Base-by-base conservation (phyloP, 2,329 filamentous ascomycete species). In the Colletotrichum paranaense region DNA sequence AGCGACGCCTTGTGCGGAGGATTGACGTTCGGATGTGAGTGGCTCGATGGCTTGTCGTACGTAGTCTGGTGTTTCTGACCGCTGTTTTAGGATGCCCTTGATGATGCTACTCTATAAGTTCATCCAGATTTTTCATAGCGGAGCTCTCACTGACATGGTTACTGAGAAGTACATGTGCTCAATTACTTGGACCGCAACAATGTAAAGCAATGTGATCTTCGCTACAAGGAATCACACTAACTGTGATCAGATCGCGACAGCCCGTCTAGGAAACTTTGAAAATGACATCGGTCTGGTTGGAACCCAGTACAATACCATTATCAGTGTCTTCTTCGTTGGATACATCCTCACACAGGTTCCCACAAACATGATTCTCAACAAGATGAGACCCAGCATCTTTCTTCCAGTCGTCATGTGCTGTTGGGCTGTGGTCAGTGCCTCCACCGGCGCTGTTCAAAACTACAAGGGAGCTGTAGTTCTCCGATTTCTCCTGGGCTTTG, bases 311-410 rank as follows among this genome's bases (percentile, higher is more conserved):
- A 67, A 67, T 46, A 60, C 65, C 7, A 46, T 67, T 22, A 67
- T 67, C 38, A 67, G 65, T 2, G 56, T 67, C 28, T 67, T 67
- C n/a, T 67, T 67, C n/a, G 67, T 70, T 7, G 67, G 67, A 9
- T 70, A 70, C 24, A 59, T 70, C 38, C 38, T 59, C 19, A 65
- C 42, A 0, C 67, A 70, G 42, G 62, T 70, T n/a, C 67, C 67
- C 6, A 64, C 67, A 24, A 69, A 69, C 28, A 69, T 69, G 67
- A 69, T 69, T 16, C 62, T 69, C 26, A 69, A 69, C 22, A 69
- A 69, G 52, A 57, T 69, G 67, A 46, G 67, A 26, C 67, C 67
- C 3, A 69, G 67, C 19, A 14, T 67, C 9, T 67, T 67, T 14
- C 30, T 67, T 16, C 65, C 65, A 7, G 28, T 67, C 2, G 55